Percentiles rank a stretch among this genome's conserved stretches.
Conservation (phyloP, 83 land plant genomes). For the Diphasiastrum complanatum region DNA sequence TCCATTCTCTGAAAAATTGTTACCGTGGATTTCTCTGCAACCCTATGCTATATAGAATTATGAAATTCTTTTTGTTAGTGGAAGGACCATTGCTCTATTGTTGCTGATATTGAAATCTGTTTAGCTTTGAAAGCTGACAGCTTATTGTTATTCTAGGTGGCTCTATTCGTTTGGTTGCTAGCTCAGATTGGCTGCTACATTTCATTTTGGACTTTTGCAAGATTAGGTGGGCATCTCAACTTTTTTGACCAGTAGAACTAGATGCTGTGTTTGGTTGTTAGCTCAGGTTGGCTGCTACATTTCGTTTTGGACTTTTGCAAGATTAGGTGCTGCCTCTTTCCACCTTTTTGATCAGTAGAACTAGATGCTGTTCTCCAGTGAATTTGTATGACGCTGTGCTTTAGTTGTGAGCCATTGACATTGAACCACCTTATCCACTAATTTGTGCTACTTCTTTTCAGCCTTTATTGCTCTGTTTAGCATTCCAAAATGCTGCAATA, state of each 20-base stretch:
- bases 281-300: background rate
- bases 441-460: constrained; percentile 30
- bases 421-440: too few relatives aligned
- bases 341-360: background rate
- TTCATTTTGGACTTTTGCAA: constrained; percentile 55
- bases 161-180: constrained; percentile 47
- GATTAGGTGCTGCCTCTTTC: background rate
- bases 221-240: constrained; percentile 37
- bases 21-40: too few relatives aligned
- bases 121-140: too few relatives aligned
- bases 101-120: too few relatives aligned
- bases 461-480: constrained; percentile 60
- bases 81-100: too few relatives aligned
- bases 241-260: background rate
- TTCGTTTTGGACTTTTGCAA: background rate
- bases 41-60: too few relatives aligned
- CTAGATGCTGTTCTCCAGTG: background rate
- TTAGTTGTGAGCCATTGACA: too few relatives aligned
- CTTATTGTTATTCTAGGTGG: constrained; percentile 36
- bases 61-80: too few relatives aligned
- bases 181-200: constrained; percentile 59
- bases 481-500: constrained; percentile 46
- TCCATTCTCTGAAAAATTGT: too few relatives aligned
- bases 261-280: background rate
- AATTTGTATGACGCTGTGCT: constrained; percentile 12